phyloP scores from a whole-genome alignment of 768 basidiomycete genomes.

The Suillus americanus region DNA sequence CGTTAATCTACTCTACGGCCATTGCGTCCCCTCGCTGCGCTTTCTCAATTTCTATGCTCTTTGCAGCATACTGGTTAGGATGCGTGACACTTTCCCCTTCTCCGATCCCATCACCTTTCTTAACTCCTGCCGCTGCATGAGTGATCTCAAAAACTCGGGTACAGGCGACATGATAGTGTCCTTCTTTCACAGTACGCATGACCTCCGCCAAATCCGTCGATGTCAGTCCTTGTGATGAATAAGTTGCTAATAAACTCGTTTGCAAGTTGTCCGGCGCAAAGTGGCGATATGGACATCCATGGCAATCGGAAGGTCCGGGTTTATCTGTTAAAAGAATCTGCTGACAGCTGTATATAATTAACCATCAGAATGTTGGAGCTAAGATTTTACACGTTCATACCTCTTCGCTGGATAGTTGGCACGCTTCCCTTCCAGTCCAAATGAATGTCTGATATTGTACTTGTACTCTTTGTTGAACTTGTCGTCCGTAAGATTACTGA shows the following conservation, averaged over 20 bases:
- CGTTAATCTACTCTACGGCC: constrained; percentile 34
- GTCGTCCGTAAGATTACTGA: constrained; percentile 78
- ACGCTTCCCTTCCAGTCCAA: constrained; percentile 91
- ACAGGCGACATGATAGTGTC: constrained; percentile 94
- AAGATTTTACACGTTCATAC: constrained; percentile 37
- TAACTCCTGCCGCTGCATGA: constrained; percentile 67
- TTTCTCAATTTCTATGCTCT: constrained; percentile 66
- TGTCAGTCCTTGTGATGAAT: constrained; percentile 64
- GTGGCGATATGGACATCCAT: constrained; percentile 94
- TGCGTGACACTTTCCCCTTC: constrained; percentile 87
- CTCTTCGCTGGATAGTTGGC: constrained; percentile 93
- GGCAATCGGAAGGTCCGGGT: constrained; percentile 67
- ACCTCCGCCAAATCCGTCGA: constrained; percentile 79
- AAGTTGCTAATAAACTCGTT: constrained; percentile 67
- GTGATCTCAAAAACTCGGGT: constrained; percentile 97
- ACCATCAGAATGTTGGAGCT: constrained; percentile 2
- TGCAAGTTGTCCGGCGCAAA: constrained; percentile 83
- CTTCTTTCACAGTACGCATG: constrained; percentile 70
- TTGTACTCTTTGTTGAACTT: constrained; percentile 97
- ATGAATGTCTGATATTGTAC: constrained; percentile 96
- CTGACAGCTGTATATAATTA: constrained; percentile 65
- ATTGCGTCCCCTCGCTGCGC: constrained; percentile 42
- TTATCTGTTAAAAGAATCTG: constrained; percentile 73
- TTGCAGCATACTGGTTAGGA: constrained; percentile 87
- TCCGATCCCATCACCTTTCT: constrained; percentile 88